Conservation (phyloP, 306 rosid genomes). For the Phaseolus lunatus region DNA sequence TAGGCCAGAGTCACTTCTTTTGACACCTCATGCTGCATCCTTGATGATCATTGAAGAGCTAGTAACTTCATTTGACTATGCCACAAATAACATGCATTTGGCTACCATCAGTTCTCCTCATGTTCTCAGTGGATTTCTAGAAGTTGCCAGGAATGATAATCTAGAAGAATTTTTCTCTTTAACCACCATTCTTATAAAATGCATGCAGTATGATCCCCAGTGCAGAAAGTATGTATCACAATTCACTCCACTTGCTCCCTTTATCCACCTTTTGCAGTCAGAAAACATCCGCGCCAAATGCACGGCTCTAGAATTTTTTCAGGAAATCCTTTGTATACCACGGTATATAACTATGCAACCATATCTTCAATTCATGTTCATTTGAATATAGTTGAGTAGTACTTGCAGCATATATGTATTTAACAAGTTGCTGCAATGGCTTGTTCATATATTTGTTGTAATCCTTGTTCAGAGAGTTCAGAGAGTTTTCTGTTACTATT, state of each 20-base stretch:
- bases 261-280: slow-evolving; percentile 63
- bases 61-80: slow-evolving; percentile 74
- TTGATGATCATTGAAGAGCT: slow-evolving; percentile 78
- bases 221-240: slow-evolving; percentile 71
- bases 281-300: slow-evolving; percentile 60
- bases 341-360: slow-evolving; percentile 55
- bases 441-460: slow-evolving; percentile 18
- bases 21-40: slow-evolving; percentile 80
- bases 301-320: slow-evolving; percentile 71
- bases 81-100: slow-evolving; percentile 75
- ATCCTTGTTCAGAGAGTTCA: slow-evolving; percentile 36
- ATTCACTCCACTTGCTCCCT: slow-evolving; percentile 70
- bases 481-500: slow-evolving; percentile 24
- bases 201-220: slow-evolving; percentile 69
- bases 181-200: slow-evolving; percentile 74
- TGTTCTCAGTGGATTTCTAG: slow-evolving; percentile 70
- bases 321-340: slow-evolving; percentile 77
- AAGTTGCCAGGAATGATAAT: slow-evolving; percentile 67
- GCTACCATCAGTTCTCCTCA: slow-evolving; percentile 76
- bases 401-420: slow-evolving; percentile 16
- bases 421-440: not conserved
- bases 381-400: slow-evolving; percentile 12
- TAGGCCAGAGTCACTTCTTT: slow-evolving; percentile 57
- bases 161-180: slow-evolving; percentile 67
- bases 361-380: slow-evolving; percentile 27